Base-by-base conservation (phyloP, 768 basidiomycete genomes). In the Auricularia heimuer region DNA sequence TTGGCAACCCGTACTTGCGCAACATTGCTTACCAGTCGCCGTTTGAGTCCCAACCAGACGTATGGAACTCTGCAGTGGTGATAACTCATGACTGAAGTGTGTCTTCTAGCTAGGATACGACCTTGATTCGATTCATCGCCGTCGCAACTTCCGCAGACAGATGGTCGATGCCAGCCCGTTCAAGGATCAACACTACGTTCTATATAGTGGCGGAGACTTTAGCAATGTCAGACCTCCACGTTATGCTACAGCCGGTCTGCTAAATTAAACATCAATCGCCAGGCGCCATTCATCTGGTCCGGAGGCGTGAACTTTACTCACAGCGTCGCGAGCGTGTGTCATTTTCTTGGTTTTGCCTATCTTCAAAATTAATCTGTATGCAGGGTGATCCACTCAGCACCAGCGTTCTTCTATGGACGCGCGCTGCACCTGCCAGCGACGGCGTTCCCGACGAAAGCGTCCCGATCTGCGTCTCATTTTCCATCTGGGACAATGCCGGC, bases 391-490 rank as follows among this genome's bases (percentile, higher is more conserved):
- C 84, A 3, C 77, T 81, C 60, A 80, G 81, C 65, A 77, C 76
- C 21, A 83, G 82, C 29, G 77, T 84, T 42, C 75, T 84, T 44
- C 76, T 84, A 18, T 86, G 85, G 84, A 86, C 84, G 2, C 81
- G 82, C 29, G 82, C 84, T 2, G 74, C 76, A 21, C 78, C 81
- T 10, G 47, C 21, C 11, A 54, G 69, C 14, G 71, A 61, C 71
- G 14, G 54, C 71, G 45, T 68, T 72, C 61, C 81, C 80, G 81
- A 82, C 68, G 77, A 80, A 65, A 80, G 79, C 68, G 78, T 83
- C 16, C 82, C 83, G 18, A 77, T 81, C 47, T 84, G 82, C 70
- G 74, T 83, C 24, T 73, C 77, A 1, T 84, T 76, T 75, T 77
- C 77, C 68, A 75, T 84, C 39, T 79, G 75, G 51, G 71, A 75